Evolutionary conservation across 495 filamentous ascomycete genomes (phyloP).

Genomic region (Tuber indicum): DNA sequence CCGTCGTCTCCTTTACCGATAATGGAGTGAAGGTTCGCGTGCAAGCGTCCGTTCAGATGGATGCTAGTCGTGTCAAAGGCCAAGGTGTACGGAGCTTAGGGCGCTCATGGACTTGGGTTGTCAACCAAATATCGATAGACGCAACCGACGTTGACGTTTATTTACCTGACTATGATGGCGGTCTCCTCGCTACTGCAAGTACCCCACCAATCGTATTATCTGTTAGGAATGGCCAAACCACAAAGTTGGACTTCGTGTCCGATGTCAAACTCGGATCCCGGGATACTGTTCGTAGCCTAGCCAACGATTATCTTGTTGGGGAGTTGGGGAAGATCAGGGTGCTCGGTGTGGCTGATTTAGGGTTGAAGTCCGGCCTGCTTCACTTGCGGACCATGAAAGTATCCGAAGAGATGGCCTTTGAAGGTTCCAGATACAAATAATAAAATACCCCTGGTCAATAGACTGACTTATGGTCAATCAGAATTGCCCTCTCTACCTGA

Average conservation of each 20-base stretch:
- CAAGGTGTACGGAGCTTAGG: constrained; percentile 66
- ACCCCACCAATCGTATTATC: constrained; percentile 67
- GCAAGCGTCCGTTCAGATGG: constrained; percentile 70
- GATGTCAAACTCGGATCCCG: constrained; percentile 68
- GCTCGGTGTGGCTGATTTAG: constrained; percentile 61
- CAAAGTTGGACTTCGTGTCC: constrained; percentile 67
- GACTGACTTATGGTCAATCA: constrained; percentile 27
- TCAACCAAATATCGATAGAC: constrained; percentile 61
- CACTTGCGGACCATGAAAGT: constrained; percentile 66
- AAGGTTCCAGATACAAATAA: constrained; percentile 53
- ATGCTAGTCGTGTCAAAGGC: constrained; percentile 65
- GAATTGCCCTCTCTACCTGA: constrained; percentile 69
- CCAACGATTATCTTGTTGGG: constrained; percentile 81
- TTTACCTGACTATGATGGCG: constrained; percentile 73
- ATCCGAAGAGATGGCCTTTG: constrained; percentile 63
- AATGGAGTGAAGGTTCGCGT: constrained; percentile 70
- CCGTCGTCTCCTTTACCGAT: constrained; percentile 72
- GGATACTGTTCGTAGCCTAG: constrained; percentile 70
- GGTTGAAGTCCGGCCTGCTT: constrained; percentile 70
- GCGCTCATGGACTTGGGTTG: constrained; percentile 73
- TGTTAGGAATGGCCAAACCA: constrained; percentile 69
- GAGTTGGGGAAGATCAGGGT: constrained; percentile 61
- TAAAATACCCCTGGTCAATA: constrained; percentile 14
- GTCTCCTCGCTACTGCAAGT: constrained; percentile 67
- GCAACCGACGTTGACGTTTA: constrained; percentile 67